Percentiles rank a stretch among this genome's conserved stretches.
These are phyloP conservation scores for Talaromyces nanjingensis DNA, from an alignment of 495 filamentous ascomycete genomes.

Conservation along the genomic window DNA sequence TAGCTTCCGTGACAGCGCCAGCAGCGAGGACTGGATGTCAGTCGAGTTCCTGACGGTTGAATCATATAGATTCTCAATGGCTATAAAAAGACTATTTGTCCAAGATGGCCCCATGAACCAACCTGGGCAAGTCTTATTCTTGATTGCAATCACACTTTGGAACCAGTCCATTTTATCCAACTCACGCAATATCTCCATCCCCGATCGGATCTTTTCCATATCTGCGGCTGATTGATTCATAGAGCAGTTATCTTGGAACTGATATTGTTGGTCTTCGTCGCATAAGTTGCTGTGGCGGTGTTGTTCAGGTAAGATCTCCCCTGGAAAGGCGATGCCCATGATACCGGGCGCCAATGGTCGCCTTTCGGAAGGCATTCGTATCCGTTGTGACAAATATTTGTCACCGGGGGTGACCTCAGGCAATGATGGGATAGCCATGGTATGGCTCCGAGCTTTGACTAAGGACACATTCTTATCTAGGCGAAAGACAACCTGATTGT, in stretches of 20 bases:
- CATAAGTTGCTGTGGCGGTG: background rate
- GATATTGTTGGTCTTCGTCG: background rate
- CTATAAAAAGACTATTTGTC: background rate
- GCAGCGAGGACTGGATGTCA: background rate
- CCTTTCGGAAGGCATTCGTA: background rate
- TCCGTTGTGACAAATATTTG: background rate
- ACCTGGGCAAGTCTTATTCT: conserved; percentile 1
- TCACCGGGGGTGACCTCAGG: background rate
- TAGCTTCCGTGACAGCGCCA: background rate
- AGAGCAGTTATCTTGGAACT: background rate
- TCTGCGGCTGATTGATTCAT: background rate
- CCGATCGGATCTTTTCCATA: background rate
- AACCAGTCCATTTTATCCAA: conserved; percentile 5
- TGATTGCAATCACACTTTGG: background rate
- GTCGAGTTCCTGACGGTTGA: background rate
- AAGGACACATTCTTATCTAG: background rate
- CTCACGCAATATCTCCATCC: background rate
- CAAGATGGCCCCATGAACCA: background rate
- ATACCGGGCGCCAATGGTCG: conserved; percentile 2
- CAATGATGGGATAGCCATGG: background rate
- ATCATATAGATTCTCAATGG: background rate
- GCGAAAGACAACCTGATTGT: background rate
- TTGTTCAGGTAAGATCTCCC: background rate
- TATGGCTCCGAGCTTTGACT: background rate
- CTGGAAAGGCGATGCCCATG: background rate